Percentiles rank a stretch among this genome's conserved stretches.
phyloP scores from a whole-genome alignment of 2,329 filamentous ascomycete genomes.

The Annulohypoxylon truncatum region DNA sequence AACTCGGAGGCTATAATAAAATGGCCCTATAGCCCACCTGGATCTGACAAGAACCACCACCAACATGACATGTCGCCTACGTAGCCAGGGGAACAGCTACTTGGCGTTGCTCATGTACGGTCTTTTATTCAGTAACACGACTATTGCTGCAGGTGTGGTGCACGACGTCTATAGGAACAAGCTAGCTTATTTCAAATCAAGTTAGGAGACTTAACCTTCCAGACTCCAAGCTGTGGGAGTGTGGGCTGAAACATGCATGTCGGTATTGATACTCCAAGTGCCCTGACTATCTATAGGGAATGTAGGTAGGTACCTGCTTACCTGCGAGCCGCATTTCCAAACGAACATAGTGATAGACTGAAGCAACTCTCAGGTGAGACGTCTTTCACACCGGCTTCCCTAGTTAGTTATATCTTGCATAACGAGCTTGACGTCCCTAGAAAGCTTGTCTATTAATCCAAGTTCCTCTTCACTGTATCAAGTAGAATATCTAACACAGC shows the following conservation, averaged over 20 bases:
- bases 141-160: conserved; percentile 2
- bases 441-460: background rate
- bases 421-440: background rate
- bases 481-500: background rate
- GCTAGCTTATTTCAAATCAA: conserved; percentile 8
- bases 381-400: background rate
- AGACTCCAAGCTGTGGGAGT: background rate
- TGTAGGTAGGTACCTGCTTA: background rate
- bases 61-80: background rate
- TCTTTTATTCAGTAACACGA: background rate
- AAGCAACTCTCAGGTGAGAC: conserved; percentile 12
- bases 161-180: background rate
- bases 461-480: background rate
- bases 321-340: conserved; percentile 24
- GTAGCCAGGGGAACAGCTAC: conserved; percentile 5
- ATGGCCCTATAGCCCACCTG: background rate
- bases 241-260: conserved; percentile 33
- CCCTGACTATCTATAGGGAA: background rate
- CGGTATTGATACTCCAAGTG: conserved; percentile 19
- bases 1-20: conserved; percentile 16
- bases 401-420: background rate
- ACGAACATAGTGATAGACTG: background rate
- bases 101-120: background rate
- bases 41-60: background rate
- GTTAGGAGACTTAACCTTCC: background rate